Base-by-base conservation (phyloP, 495 filamentous ascomycete genomes). In the Lepraria neglecta region DNA sequence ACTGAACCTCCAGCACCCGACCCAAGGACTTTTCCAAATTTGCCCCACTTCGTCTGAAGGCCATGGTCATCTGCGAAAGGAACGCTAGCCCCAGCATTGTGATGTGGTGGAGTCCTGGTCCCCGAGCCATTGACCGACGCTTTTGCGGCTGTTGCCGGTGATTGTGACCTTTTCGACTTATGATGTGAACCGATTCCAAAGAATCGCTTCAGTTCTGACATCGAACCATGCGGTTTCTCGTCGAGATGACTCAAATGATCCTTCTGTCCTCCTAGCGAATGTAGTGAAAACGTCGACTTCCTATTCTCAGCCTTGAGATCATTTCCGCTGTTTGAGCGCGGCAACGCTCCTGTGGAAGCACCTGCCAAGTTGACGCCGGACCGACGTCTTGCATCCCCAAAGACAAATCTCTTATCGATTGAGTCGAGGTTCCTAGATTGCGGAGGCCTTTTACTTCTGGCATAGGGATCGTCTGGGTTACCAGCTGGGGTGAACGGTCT, bases 31-130 rank as follows among this genome's bases (percentile, higher is more conserved):
- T 88, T 91, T 12, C 92, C 92, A 64, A 97, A 84, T 68, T 96
- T 96, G 28, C 94, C 94, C 69, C 97, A 99, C 66, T 94, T 97
- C 40, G 86, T 88, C 45, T 87, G 78, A 43, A 99, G 77, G 3
- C 91, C 92, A 70, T 97, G 91, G 68, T 97, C 92, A 71, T 97
- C 91, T 17, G 87, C 89, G 71, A 97, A 99, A 4, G 94, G 95
- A 42, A 95, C 84, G 70, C 81, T 88, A 24, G 85, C 71, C 9
- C 74, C 69, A 24, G 79, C 78, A 69, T 80, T 79, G 61, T 80
- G 78, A 40, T 73, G 67, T 31, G 80, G 77, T 30, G 87, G 86
- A 21, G 82, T 86, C 64, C 74, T 80, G 44, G 79, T 77, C 48
- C 80, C 81, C 14, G 70, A 50, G 33, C 43, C 65, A 64, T 64